These are phyloP conservation scores for Podaxis mareebaensis DNA, from an alignment of 768 basidiomycete species.

Conservation along the genomic window DNA sequence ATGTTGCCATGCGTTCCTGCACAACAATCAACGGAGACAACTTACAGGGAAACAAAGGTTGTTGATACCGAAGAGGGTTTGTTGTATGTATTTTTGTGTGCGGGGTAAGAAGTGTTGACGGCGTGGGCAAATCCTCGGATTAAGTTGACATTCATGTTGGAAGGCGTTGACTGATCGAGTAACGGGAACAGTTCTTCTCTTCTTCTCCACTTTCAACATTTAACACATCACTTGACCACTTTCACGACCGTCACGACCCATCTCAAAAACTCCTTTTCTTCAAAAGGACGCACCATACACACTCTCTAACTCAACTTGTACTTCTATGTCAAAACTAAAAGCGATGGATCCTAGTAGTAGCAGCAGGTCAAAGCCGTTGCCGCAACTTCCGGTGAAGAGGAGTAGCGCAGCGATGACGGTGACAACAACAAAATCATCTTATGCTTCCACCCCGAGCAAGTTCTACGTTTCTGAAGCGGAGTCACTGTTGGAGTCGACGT, in stretches of 20 bases:
- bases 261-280: neutral
- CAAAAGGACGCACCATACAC: neutral
- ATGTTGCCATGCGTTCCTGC: neutral
- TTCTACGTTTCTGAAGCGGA: slow-evolving; percentile 12
- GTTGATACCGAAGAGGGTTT: neutral
- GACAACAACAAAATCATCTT: slow-evolving; percentile 3
- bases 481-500: neutral
- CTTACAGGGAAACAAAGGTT: neutral
- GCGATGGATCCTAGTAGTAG: neutral
- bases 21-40: neutral
- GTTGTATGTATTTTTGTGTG: slow-evolving; percentile 2
- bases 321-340: slow-evolving; percentile 4
- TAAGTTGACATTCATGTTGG: neutral
- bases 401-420: neutral
- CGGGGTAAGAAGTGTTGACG: neutral
- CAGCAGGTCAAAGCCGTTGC: slow-evolving; percentile 5
- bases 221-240: neutral
- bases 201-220: neutral
- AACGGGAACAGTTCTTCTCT: neutral
- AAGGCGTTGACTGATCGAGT: neutral
- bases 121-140: slow-evolving; percentile 14
- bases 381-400: slow-evolving; percentile 4
- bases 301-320: neutral
- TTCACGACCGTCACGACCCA: neutral
- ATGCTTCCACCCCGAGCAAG: slow-evolving; percentile 13